phyloP scores from a whole-genome alignment of 805 yeast genomes.

The Teunomyces pallodes region DNA sequence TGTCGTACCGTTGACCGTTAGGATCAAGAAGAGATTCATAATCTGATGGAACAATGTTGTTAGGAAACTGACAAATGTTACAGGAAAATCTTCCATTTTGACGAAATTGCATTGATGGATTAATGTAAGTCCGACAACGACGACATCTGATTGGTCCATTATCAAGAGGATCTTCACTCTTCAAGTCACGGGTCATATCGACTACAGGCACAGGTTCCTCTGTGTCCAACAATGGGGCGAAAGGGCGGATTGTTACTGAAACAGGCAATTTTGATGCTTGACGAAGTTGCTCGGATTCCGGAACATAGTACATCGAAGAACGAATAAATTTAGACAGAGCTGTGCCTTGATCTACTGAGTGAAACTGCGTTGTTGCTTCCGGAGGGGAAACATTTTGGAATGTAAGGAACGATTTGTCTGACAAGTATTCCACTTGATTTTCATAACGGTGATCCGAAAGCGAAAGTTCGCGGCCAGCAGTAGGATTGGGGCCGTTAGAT shows the following conservation, averaged over 20 bases:
- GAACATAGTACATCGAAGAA: slow-evolving; percentile 78
- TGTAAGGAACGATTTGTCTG: slow-evolving; percentile 54
- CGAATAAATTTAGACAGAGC: slow-evolving; percentile 79
- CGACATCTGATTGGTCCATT: slow-evolving; percentile 83
- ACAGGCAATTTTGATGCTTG: slow-evolving; percentile 73
- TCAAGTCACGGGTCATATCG: slow-evolving; percentile 45
- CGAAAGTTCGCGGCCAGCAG: slow-evolving; percentile 5
- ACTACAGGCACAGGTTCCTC: slow-evolving; percentile 66
- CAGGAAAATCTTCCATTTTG: slow-evolving; percentile 68
- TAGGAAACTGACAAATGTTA: slow-evolving; percentile 76
- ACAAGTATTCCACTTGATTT: slow-evolving; percentile 23
- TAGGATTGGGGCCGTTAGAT: background rate
- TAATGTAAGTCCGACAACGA: slow-evolving; percentile 87
- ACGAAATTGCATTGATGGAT: slow-evolving; percentile 73
- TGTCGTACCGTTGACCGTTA: slow-evolving; percentile 62
- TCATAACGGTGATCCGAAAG: slow-evolving; percentile 16
- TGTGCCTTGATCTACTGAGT: slow-evolving; percentile 76
- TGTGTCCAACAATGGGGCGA: slow-evolving; percentile 56
- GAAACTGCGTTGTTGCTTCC: slow-evolving; percentile 67
- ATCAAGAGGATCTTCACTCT: slow-evolving; percentile 25
- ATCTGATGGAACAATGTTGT: slow-evolving; percentile 65
- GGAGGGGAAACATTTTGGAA: slow-evolving; percentile 83
- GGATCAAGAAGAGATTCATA: slow-evolving; percentile 63
- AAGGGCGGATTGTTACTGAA: slow-evolving; percentile 79
- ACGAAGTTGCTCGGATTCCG: slow-evolving; percentile 68